Evolutionary conservation across 2,329 filamentous ascomycete genomes (phyloP).

Genomic region (Diaporthe humulicola): DNA sequence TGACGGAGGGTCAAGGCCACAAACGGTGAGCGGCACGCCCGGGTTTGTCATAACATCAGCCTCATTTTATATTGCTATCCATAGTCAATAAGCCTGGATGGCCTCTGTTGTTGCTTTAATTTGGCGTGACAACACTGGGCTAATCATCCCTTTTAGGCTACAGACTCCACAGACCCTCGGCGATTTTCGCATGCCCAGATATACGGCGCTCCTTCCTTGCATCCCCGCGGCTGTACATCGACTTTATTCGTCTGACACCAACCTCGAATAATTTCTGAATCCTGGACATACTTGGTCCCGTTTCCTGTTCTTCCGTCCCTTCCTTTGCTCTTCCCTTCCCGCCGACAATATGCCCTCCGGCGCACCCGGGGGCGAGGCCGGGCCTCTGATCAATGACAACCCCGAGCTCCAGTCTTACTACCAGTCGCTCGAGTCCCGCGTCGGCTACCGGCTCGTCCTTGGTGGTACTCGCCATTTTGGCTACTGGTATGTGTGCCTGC

Average conservation of each 20-base stretch:
- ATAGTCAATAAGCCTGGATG: not conserved
- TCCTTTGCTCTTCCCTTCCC: no score
- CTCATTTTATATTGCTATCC: not conserved
- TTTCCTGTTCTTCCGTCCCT: no score
- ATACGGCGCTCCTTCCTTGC: not conserved
- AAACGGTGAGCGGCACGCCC: not conserved
- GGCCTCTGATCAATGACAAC: slow-evolving; percentile 53
- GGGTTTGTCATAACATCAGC: not conserved
- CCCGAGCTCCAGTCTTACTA: slow-evolving; percentile 59
- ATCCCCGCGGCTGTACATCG: not conserved
- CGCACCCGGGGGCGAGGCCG: not conserved
- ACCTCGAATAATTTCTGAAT: not conserved
- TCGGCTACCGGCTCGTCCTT: slow-evolving; percentile 58
- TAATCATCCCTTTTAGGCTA: not conserved
- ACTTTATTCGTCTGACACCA: not conserved
- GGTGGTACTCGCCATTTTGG: slow-evolving; percentile 65
- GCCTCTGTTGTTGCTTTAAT: not conserved
- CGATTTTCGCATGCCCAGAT: slow-evolving; percentile 3
- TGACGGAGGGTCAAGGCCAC: not conserved
- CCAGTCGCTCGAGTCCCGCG: slow-evolving; percentile 57
- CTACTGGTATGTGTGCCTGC: slow-evolving; percentile 50
- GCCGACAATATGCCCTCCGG: slow-evolving; percentile 36
- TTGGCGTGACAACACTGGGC: not conserved
- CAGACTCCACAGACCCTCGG: not conserved
- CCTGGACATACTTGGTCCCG: not conserved